Evolutionary conservation across 2,329 filamentous ascomycete species (phyloP), one percentile per base, ranked within the genome.

Genomic region (Whalleya microplaca): DNA sequence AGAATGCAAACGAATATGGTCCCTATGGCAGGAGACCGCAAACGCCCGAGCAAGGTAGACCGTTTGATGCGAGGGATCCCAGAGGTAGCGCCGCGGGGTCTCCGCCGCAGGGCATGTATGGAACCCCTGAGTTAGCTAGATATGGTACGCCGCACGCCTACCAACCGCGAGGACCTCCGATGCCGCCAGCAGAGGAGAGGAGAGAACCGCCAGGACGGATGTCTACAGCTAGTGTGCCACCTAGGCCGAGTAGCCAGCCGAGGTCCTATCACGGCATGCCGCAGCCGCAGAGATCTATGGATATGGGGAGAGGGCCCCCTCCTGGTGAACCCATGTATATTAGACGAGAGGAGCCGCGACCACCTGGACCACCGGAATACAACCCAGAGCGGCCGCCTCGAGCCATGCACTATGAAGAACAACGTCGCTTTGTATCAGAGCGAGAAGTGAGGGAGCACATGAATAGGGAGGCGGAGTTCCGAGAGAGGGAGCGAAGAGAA

Each of bases 21-120:
- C 58, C 77, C 76, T 49, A 79, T 82, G 4, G 88, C 83, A 70
- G 87, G 59, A 80, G 88, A 58, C 89, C 89, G 2, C 86, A 90
- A 55, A 92, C 89, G 0, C 89, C 89, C n/a, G 89, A 92, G 44
- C 85, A 87, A 58, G 78, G 81, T 45, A 80, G 84, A 65, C 75
- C 76, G 53, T 84, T 85, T 74, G 78, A 85, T 55, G 46, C 68
- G 52, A 66, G 76, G 63, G 71, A 73, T 64, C 69, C 68, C 61
- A 75, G 81, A 66, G 75, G 74, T 21, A 73, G 74, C 59, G 68
- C 75, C 2, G 77, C 76, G 16, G 77, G 76, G 3, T 84, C 83
- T 14, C 81, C 81, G 5, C 75, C 69, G 57, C 67, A 80, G 63
- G 75, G 74, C 51, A 71, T 77, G 41, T 83, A 83, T 61, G 76